Base-by-base conservation (phyloP, 768 basidiomycete genomes). In the Psilocybe cubensis region DNA sequence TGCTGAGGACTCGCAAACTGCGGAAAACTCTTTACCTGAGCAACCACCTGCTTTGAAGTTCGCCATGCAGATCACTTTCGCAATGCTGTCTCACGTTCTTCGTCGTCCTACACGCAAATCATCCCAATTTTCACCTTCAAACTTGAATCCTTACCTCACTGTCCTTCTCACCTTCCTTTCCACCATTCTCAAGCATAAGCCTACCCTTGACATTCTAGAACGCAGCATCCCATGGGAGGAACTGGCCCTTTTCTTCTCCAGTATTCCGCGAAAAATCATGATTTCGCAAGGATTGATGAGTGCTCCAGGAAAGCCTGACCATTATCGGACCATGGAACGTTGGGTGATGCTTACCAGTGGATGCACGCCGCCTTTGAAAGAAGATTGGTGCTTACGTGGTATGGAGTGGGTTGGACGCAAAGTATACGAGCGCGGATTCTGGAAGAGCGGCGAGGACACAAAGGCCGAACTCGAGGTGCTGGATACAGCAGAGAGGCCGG, bases 301-400 rank as follows among this genome's bases (percentile, higher is more conserved):
- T 18, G 41, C 59, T 4, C 62, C 64, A 1, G 59, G 47, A 3
- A 46, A 50, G 24, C 49, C 61, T 18, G 38, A 33, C 23, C 27
- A 25, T 18, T 57, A 54, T 24, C 64, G 56, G 44, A 60, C 69
- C n/a, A 69, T 73, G 31, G 81, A 88, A 43, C 80, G 82, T 33
- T 86, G 87, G 78, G 69, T 75, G 21, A 85, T 95, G 77, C 77
- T 92, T 28, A 90, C 89, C 0, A 85, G 79, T 43, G 84, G 84
- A 12, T 88, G 85, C 59, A 74, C 83, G 20, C 87, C 87, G 0
- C 87, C 92, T 0, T 75, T 98, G 1, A 82, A 91, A 0, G 97
- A 99, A 72, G 97, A 98, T 66, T 98, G 96, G 94, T 92, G 91
- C 65, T 69, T 98, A 63, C 83, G 97, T 28, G 97, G 97, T 1